Conservation (phyloP, 495 filamentous ascomycete species). For the Copromyces sp. region DNA sequence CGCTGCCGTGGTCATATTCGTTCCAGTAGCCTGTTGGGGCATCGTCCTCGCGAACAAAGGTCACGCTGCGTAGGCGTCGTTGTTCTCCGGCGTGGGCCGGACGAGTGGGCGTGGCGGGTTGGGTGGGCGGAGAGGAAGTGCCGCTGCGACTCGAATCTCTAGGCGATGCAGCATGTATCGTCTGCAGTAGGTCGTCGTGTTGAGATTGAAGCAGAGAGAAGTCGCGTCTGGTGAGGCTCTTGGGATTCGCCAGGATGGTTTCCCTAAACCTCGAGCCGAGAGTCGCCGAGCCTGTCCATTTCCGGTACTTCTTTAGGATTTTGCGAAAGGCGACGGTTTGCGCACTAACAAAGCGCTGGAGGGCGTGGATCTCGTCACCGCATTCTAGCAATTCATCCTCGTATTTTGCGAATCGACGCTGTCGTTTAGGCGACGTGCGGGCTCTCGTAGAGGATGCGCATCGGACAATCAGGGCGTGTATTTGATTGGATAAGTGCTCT, state of each 20-base stretch:
- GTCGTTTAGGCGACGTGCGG: constrained; percentile 26
- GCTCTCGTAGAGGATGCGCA: constrained; percentile 24
- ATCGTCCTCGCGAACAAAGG: constrained; percentile 8
- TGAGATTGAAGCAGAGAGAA: constrained; percentile 43
- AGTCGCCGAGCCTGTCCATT: constrained; percentile 56
- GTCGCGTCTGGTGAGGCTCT: constrained; percentile 52
- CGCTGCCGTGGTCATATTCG: constrained; percentile 55
- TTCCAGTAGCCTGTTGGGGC: constrained; percentile 45
- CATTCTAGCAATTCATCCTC: constrained; percentile 36
- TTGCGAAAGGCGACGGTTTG: constrained; percentile 60
- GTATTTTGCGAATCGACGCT: constrained; percentile 40
- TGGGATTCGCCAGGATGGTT: constrained; percentile 44
- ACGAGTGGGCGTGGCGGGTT: constrained; percentile 10
- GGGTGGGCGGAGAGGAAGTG: constrained; percentile 5
- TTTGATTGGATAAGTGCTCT: constrained; percentile 44
- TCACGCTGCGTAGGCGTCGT: constrained; percentile 9
- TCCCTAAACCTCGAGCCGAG: constrained; percentile 49
- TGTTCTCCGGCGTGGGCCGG: constrained; percentile 5
- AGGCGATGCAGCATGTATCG: constrained; percentile 36
- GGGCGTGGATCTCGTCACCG: constrained; percentile 49
- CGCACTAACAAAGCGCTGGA: constrained; percentile 52
- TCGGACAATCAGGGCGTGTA: constrained; percentile 37
- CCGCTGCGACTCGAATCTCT: constrained; percentile 5
- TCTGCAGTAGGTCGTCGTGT: constrained; percentile 44
- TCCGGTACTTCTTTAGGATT: constrained; percentile 67